Base-by-base conservation (phyloP, 345 rosid genomes). In the Pistacia atlantica region DNA sequence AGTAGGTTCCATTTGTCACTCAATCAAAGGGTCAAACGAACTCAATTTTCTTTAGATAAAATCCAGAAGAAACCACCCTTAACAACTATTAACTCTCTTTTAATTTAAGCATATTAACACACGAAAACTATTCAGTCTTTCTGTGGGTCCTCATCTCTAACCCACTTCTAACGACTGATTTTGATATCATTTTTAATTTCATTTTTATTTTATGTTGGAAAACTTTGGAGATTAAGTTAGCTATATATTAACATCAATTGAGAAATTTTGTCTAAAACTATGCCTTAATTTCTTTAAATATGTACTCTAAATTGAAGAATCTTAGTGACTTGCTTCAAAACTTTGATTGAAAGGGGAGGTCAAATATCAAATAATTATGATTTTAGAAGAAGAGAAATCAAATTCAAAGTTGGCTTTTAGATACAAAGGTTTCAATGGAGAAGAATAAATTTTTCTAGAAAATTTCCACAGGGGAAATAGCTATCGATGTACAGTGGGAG, bases 121-220 rank as follows among this genome's bases (percentile, higher is more conserved):
- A 79, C 80, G 80, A 69, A 73, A 58, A 76, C 82, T 68, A 76
- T 51, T 65, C 74, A 52, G 76, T 79, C 80, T 57, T 65, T 31
- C 10, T 0, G 63, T 69, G 75, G 80, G 66, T 62, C 77, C 81
- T 13, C 11, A 45, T 1, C 20, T 57, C 12, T 49, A 25, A 54
- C 70, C 68, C 54, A 74, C 54, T 68, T 65, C 64, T 74, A 79
- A 79, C 78, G 22, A 63, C 67, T 33, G 11, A 33, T 54, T 74
- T 74, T 62, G 20, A 28, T 37, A 8, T 62, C n/a, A 7, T 16
- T 16, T 3, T 12, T 42, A 55, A 28, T 37, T 3, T 62, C n/a
- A 7, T 16, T 16, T 3, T 12, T 42, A 55, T 58, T 28, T 31
- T 60, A 17, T 58, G 54, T 49, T 25, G 25, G 18, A 6, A 6